These are phyloP conservation scores for Penicillium thymicola DNA, from an alignment of 2,329 filamentous ascomycete species.

Conservation along the genomic window DNA sequence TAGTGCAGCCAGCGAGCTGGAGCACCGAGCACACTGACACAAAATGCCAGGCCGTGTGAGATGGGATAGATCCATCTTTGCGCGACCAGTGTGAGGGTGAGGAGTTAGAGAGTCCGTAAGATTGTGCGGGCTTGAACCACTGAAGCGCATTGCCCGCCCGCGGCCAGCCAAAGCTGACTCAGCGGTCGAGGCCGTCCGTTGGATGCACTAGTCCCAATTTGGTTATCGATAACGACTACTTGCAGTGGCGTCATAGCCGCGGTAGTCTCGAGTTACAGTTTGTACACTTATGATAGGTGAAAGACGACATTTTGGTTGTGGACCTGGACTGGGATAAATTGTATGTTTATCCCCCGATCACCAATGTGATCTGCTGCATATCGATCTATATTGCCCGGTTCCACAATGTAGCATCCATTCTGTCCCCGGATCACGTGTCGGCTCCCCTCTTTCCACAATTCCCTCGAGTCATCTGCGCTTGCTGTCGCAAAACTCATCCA, in stretches of 20 bases:
- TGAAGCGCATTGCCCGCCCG: not conserved
- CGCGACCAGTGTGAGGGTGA: constrained; percentile 8
- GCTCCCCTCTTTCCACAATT: constrained; percentile 8
- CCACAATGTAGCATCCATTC: not conserved
- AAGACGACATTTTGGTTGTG: not conserved
- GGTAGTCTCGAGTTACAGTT: not conserved
- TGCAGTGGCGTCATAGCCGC: not conserved
- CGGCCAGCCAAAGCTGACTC: constrained; percentile 27
- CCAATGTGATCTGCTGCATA: not conserved
- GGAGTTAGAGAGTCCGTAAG: constrained; percentile 6
- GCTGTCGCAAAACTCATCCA: constrained; percentile 2
- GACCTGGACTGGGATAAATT: not conserved
- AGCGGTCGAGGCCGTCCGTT: constrained; percentile 21
- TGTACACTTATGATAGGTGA: not conserved
- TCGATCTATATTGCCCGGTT: not conserved
- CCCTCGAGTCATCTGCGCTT: not conserved
- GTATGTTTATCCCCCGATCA: not conserved
- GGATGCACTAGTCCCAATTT: constrained; percentile 17
- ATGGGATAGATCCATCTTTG: constrained; percentile 35
- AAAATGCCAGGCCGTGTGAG: constrained; percentile 39
- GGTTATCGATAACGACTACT: constrained; percentile 21
- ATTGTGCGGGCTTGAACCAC: constrained; percentile 20
- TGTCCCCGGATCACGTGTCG: constrained; percentile 5
- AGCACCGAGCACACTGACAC: constrained; percentile 38
- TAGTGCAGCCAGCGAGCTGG: constrained; percentile 40